phyloP scores from a whole-genome alignment of 805 yeast species.

The Wickerhamiella bombiphila region DNA sequence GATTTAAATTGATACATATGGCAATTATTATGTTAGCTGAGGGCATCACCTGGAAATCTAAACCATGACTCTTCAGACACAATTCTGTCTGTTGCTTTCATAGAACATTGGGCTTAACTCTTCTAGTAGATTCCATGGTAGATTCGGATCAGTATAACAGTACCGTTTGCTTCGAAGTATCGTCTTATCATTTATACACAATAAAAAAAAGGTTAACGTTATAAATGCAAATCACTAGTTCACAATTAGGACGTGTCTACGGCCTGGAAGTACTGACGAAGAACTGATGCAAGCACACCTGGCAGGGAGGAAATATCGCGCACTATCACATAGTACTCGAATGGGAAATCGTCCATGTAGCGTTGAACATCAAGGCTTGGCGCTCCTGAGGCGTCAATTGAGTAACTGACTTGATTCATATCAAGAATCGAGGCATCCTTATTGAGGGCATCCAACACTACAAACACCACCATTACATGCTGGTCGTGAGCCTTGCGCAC shows the following conservation, averaged over 20 bases:
- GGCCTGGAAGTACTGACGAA: constrained; percentile 69
- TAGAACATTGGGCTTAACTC: no score
- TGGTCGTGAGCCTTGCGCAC: constrained; percentile 88
- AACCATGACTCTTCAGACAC: no score
- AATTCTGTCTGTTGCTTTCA: no score
- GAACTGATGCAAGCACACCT: constrained; percentile 71
- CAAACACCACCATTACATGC: constrained; percentile 87
- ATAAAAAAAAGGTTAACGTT: no score
- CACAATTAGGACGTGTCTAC: constrained; percentile 5
- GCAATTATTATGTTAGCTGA: no score
- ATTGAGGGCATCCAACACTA: constrained; percentile 79
- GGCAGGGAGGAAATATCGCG: constrained; percentile 81
- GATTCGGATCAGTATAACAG: no score
- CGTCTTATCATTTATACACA: no score
- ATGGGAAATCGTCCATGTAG: constrained; percentile 88
- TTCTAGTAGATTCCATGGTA: no score
- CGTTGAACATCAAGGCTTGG: constrained; percentile 62
- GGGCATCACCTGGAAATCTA: no score
- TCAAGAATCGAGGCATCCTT: constrained; percentile 62
- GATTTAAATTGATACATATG: no score
- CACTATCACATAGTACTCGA: constrained; percentile 91
- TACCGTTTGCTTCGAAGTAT: no score
- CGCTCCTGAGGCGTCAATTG: constrained; percentile 48
- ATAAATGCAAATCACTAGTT: no score
- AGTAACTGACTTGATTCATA: constrained; percentile 81